Evolutionary conservation across 441 rosid species (phyloP).

Genomic region (Erodium moschatum): DNA sequence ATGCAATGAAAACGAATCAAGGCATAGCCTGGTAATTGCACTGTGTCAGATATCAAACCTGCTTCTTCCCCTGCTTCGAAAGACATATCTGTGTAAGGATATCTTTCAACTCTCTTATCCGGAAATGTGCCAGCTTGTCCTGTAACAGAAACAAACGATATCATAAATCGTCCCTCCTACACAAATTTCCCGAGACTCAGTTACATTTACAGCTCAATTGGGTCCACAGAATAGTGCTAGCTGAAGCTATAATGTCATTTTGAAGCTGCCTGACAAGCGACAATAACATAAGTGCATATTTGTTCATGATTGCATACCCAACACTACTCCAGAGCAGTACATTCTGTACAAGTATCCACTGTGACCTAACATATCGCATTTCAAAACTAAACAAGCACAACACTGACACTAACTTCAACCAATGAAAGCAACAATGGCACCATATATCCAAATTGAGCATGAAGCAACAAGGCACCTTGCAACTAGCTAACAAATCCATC

Average conservation of each 20-base stretch:
- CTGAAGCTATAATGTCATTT: not conserved
- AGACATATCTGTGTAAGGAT: conserved; percentile 71
- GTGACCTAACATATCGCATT: not conserved
- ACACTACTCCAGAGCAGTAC: not conserved
- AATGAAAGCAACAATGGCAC: not conserved
- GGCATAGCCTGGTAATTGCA: conserved; percentile 1
- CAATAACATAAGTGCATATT: not conserved
- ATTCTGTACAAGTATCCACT: not conserved
- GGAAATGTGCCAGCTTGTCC: conserved; percentile 75
- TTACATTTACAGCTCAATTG: not conserved
- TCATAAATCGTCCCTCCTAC: not conserved
- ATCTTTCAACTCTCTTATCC: conserved; percentile 95
- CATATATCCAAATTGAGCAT: not conserved
- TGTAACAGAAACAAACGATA: conserved; percentile 25
- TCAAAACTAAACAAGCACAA: not conserved
- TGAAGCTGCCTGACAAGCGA: not conserved
- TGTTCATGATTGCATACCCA: not conserved
- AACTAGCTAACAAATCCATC: conserved; percentile 73
- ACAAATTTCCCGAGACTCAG: not conserved
- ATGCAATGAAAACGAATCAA: not conserved
- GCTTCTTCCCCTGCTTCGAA: conserved; percentile 95
- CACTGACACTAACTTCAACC: not conserved
- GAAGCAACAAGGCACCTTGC: conserved; percentile 44
- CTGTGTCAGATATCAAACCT: conserved; percentile 36
- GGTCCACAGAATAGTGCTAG: not conserved